Base-by-base conservation (phyloP, 2,329 filamentous ascomycete species). In the Lasiodiplodia citricola region DNA sequence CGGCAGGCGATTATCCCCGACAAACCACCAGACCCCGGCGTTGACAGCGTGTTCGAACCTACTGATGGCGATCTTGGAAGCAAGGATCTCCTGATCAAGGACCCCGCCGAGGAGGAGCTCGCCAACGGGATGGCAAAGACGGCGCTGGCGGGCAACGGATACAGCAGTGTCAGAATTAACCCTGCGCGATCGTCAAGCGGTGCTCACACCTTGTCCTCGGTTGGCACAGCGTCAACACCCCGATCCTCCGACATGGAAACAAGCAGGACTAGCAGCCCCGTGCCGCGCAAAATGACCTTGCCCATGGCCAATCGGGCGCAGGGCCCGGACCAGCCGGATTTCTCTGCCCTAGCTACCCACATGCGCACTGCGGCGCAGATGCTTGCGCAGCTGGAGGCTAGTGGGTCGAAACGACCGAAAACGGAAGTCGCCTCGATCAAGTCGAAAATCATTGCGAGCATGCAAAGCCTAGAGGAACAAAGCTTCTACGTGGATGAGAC, bases 321-420 rank as follows among this genome's bases (percentile, higher is more conserved):
- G 71, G 83, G 83, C 31, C 82, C 86, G 13, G 91, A 94, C 69
- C 91, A 93, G 76, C 90, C 91, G 1, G 92, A 96, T 75, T 92
- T 95, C 72, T 93, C 91, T 13, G 92, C 92, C 2, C 82, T 96
- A 38, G 93, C 92, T 14, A 94, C 92, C 14, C 92, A 96, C 77
- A 96, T 96, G 92, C 88, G 92, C 23, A 94, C 92, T 4, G 92
- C 92, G 4, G 93, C 92, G 16, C 92, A 94, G 78, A 96, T 96
- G 92, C 83, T 96, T 54, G 91, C 92, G 16, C 92, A 96, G 74
- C 85, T 96, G 11, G 92, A 96, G 69, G 88, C 91, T 2, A 95
- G 91, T 25, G 91, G 91, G 71, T 91, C 92, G 35, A 96, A 95
- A 80, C 86, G 92, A 41, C 92, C 92, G 1, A 91, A 88, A 75